A percentile compares a stretch with the other conserved stretches of the same genome.
These are phyloP conservation scores for Populus deltoides DNA, from an alignment of 345 rosid species.

Conservation along the genomic window DNA sequence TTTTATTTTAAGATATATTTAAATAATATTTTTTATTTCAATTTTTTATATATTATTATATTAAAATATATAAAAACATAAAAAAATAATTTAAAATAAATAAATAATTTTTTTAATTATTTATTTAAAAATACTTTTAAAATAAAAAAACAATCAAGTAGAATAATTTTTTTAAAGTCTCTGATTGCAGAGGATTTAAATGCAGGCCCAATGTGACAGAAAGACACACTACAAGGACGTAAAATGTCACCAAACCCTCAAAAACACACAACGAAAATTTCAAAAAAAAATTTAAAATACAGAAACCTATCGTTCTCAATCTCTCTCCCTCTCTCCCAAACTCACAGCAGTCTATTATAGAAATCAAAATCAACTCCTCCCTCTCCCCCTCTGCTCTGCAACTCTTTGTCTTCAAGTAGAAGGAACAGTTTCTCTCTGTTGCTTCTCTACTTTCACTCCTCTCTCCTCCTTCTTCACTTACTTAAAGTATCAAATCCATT, in stretches of 20 bases:
- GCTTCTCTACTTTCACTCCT: slow-evolving; percentile 1
- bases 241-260: neutral
- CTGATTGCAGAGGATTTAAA: neutral
- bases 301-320: slow-evolving; percentile 25
- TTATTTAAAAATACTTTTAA: too few relatives aligned
- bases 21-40: too few relatives aligned
- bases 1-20: too few relatives aligned
- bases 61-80: too few relatives aligned
- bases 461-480: neutral
- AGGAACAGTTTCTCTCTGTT: slow-evolving; percentile 46
- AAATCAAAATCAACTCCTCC: slow-evolving; percentile 4
- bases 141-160: too few relatives aligned
- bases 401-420: slow-evolving; percentile 65
- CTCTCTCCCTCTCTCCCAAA: neutral
- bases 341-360: neutral
- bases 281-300: slow-evolving; percentile 2
- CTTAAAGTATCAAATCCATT: slow-evolving; percentile 17
- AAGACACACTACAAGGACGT: neutral
- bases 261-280: slow-evolving; percentile 5
- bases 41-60: too few relatives aligned
- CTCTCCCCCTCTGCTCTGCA: slow-evolving; percentile 37
- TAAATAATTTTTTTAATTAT: too few relatives aligned
- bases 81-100: too few relatives aligned
- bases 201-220: neutral
- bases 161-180: neutral